These are phyloP conservation scores for Pseudocercospora pini-densiflorae DNA, from an alignment of 2,329 filamentous ascomycete species.

Conservation along the genomic window DNA sequence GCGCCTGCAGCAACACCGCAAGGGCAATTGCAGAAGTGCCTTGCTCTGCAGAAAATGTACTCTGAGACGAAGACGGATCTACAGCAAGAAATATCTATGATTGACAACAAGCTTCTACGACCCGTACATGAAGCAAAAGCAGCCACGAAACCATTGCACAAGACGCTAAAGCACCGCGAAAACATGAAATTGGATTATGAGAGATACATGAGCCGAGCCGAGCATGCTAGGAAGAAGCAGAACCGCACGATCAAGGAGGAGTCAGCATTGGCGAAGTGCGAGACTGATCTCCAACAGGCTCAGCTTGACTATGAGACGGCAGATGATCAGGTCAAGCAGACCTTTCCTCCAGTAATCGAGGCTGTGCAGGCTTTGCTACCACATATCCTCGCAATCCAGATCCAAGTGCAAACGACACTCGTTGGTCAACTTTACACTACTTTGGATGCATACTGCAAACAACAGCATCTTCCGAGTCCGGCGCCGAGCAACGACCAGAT, in stretches of 20 bases:
- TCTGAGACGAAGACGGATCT: slow-evolving; percentile 73
- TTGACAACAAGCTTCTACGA: slow-evolving; percentile 71
- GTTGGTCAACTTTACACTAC: slow-evolving; percentile 79
- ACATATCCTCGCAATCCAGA: slow-evolving; percentile 69
- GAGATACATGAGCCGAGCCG: slow-evolving; percentile 72
- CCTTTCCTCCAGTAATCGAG: slow-evolving; percentile 71
- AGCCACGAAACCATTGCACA: slow-evolving; percentile 72
- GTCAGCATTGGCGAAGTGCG: slow-evolving; percentile 69
- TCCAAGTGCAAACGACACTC: slow-evolving; percentile 77
- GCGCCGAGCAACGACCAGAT: slow-evolving; percentile 75
- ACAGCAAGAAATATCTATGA: slow-evolving; percentile 69
- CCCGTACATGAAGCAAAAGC: slow-evolving; percentile 73
- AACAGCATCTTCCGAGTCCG: slow-evolving; percentile 71
- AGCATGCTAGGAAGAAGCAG: slow-evolving; percentile 71
- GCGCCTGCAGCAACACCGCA: slow-evolving; percentile 65
- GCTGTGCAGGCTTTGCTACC: slow-evolving; percentile 76
- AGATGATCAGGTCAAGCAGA: slow-evolving; percentile 73
- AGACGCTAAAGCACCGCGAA: slow-evolving; percentile 83
- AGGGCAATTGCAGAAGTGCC: slow-evolving; percentile 66
- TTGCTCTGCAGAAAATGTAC: slow-evolving; percentile 69
- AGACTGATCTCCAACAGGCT: slow-evolving; percentile 70
- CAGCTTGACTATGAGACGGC: slow-evolving; percentile 72
- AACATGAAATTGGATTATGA: slow-evolving; percentile 84
- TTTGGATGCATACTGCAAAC: slow-evolving; percentile 73
- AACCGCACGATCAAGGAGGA: slow-evolving; percentile 76